Conservation (phyloP, 179 eudicot species). For the Spergularia azorica region DNA sequence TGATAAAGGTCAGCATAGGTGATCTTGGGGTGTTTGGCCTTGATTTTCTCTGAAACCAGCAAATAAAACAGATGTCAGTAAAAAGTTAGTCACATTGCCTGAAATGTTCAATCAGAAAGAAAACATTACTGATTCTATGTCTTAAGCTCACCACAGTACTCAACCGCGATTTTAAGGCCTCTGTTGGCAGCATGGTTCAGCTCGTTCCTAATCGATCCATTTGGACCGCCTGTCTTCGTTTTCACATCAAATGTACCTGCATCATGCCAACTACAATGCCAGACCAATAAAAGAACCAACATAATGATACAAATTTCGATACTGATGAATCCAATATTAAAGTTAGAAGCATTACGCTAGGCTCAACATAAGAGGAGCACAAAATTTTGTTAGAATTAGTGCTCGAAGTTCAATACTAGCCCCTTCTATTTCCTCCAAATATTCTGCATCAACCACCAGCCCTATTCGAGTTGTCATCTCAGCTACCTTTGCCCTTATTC, state of each 20-base stretch:
- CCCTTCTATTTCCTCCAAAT: constrained; percentile 59
- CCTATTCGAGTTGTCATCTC: constrained; percentile 19
- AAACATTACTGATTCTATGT: too few relatives aligned
- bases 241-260: constrained; percentile 80
- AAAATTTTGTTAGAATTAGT: constrained; percentile 53
- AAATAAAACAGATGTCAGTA: constrained; percentile 1
- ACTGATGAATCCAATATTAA: too few relatives aligned
- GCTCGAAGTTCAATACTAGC: constrained; percentile 76
- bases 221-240: constrained; percentile 80
- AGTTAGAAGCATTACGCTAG: constrained; percentile 53
- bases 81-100: background rate
- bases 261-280: constrained; percentile 72
- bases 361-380: constrained; percentile 90
- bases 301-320: too few relatives aligned
- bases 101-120: too few relatives aligned
- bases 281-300: too few relatives aligned
- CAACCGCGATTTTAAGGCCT: constrained; percentile 69
- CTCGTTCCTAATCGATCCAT: constrained; percentile 74
- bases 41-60: constrained; percentile 60
- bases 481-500: background rate
- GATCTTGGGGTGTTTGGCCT: constrained; percentile 65
- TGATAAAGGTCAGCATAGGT: constrained; percentile 87
- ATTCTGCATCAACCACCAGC: constrained; percentile 46
- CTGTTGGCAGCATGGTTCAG: constrained; percentile 53
- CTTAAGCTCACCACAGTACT: constrained; percentile 60